phyloP scores from a whole-genome alignment of 2,329 filamentous ascomycete genomes.

The Endoconidiophora polonica region DNA sequence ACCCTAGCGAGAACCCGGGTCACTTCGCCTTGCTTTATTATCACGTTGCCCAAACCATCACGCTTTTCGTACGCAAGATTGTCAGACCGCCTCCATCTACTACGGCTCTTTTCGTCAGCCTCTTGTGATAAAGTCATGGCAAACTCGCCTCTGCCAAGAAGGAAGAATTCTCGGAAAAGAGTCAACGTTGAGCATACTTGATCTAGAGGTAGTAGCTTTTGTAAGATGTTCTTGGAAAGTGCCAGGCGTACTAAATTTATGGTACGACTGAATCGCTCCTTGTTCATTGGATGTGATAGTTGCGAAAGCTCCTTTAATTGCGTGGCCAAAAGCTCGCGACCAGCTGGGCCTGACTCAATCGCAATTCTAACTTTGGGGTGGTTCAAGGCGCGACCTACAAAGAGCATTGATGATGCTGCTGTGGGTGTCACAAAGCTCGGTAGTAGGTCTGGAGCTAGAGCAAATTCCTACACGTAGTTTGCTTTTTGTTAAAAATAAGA shows the following conservation, averaged over 20 bases:
- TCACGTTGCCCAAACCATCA: constrained; percentile 38
- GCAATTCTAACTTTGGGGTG: constrained; percentile 50
- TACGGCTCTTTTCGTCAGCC: constrained; percentile 64
- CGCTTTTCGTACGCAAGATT: constrained; percentile 40
- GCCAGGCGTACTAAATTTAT: constrained; percentile 64
- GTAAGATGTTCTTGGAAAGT: constrained; percentile 68
- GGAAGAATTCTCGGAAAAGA: constrained; percentile 69
- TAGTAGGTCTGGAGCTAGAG: constrained; percentile 41
- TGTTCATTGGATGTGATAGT: constrained; percentile 26
- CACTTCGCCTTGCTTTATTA: constrained; percentile 78
- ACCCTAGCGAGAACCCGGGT: constrained; percentile 58
- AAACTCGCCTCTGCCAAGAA: constrained; percentile 81
- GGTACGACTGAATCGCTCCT: constrained; percentile 41
- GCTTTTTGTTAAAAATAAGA: too few relatives aligned
- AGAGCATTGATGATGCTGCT: constrained; percentile 70
- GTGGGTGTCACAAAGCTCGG: constrained; percentile 63
- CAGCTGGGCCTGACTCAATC: constrained; percentile 27
- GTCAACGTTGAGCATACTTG: constrained; percentile 63
- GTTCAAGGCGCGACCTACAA: constrained; percentile 77
- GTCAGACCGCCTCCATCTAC: constrained; percentile 49
- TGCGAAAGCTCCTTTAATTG: constrained; percentile 54
- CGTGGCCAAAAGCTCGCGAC: constrained; percentile 44
- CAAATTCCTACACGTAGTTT: constrained; percentile 29
- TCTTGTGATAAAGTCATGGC: constrained; percentile 72
- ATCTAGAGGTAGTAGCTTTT: constrained; percentile 61